Percentiles rank a stretch among this genome's conserved stretches.
These are phyloP conservation scores for Xanthoparmelia taractica DNA, from an alignment of 495 filamentous ascomycete genomes.

Conservation along the genomic window DNA sequence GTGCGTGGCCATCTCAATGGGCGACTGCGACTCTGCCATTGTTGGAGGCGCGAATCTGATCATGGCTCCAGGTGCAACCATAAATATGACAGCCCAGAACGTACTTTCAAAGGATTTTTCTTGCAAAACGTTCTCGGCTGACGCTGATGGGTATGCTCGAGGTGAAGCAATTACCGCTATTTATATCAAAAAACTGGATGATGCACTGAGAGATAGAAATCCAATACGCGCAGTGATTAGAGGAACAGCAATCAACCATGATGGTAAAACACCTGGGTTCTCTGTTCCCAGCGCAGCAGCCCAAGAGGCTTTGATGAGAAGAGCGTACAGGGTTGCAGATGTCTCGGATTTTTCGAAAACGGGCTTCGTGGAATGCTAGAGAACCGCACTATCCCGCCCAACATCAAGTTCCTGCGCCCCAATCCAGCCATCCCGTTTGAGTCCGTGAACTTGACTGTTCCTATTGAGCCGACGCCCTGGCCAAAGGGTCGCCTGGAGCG, in stretches of 20 bases:
- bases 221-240: slow-evolving; percentile 37
- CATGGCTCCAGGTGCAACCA: slow-evolving; percentile 29
- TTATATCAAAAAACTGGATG: slow-evolving; percentile 31
- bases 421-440: too few species aligned
- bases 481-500: slow-evolving; percentile 23
- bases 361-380: slow-evolving; percentile 30
- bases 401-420: too few species aligned
- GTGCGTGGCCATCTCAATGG: slow-evolving; percentile 29
- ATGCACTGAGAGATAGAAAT: slow-evolving; percentile 34
- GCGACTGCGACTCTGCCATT: slow-evolving; percentile 38
- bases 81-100: slow-evolving; percentile 26
- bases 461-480: slow-evolving; percentile 28
- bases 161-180: slow-evolving; percentile 46
- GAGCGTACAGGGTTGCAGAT: too few species aligned
- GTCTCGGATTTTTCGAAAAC: not conserved
- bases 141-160: slow-evolving; percentile 57
- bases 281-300: not conserved
- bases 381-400: too few species aligned
- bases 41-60: slow-evolving; percentile 40
- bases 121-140: slow-evolving; percentile 54
- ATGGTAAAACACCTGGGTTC: slow-evolving; percentile 30
- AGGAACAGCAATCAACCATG: slow-evolving; percentile 31
- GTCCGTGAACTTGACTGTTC: slow-evolving; percentile 4
- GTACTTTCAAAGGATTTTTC: slow-evolving; percentile 28
- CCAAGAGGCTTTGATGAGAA: slow-evolving; percentile 26